Base-by-base conservation (phyloP, 345 rosid genomes). In the Ricinus communis region DNA sequence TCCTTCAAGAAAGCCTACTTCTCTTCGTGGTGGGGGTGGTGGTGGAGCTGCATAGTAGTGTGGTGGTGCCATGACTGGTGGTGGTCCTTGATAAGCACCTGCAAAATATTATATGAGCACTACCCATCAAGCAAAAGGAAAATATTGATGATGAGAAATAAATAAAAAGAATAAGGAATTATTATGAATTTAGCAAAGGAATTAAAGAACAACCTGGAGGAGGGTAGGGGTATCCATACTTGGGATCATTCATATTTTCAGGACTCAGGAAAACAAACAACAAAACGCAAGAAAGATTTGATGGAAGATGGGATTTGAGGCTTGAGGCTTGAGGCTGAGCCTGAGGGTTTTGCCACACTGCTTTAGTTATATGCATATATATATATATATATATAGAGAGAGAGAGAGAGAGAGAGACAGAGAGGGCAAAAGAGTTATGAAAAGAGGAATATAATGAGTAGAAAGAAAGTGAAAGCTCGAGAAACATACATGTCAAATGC, bases 1-100 rank as follows among this genome's bases (percentile, higher is more conserved):
- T 78, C 87, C 87, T 19, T 88, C 86, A 25, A 85, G 59, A 58
- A 83, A 88, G 54, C 84, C 81, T 19, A 77, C 65, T 62, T 91
- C 24, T 33, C 75, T 85, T 3, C 79, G 82, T 0, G 83, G n/a
- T n/a, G n/a, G n/a, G n/a, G 81, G 88, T 0, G 85, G 85, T 2
- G 84, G 85, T 14, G 83, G 80, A 30, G 88, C 51, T 33, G 72
- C 74, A 63, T 88, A 85, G 46, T 87, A 82, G 21, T 75, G 87
- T 0, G 85, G 88, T 4, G 89, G 88, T 12, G 81, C 86, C 84
- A 81, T 86, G n/a, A 90, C 90, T 21, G 86, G 85, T 0, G 79
- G 75, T 3, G 91, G 91, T 13, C 77, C 74, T 54, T 65, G 69
- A 49, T 84, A 79, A 38, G 55, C 53, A 8, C 78, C 81, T 76